Evolutionary conservation across 2,329 filamentous ascomycete species (phyloP).

Genomic region (Fusarium concolor): DNA sequence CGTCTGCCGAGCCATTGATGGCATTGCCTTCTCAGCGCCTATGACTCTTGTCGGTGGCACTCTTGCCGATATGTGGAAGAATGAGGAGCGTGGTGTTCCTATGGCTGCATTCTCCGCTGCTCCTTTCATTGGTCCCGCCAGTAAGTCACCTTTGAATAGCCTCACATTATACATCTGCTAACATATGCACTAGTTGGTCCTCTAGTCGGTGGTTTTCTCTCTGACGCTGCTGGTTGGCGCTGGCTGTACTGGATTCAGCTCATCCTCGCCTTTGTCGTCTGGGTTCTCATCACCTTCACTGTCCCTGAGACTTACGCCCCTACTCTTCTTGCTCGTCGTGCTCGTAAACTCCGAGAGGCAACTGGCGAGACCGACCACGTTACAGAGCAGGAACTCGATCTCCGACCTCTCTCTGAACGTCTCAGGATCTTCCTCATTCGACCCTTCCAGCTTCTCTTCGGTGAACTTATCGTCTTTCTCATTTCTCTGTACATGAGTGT

Average conservation of each 20-base stretch:
- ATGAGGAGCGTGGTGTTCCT: constrained; percentile 84
- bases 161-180: background rate
- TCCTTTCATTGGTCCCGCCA: constrained; percentile 84
- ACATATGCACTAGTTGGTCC: constrained; percentile 65
- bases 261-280: constrained; percentile 77
- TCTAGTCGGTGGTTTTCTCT: constrained; percentile 80
- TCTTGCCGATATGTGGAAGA: constrained; percentile 84
- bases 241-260: constrained; percentile 92
- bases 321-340: constrained; percentile 76
- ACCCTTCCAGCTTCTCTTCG: constrained; percentile 86
- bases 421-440: constrained; percentile 80
- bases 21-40: constrained; percentile 85
- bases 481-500: constrained; percentile 89
- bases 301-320: constrained; percentile 91
- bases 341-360: constrained; percentile 75
- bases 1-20: constrained; percentile 81
- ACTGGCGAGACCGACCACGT: constrained; percentile 76
- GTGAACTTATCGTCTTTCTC: constrained; percentile 86
- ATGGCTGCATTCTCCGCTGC: constrained; percentile 89
- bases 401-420: constrained; percentile 74
- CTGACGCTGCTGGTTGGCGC: constrained; percentile 77
- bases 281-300: constrained; percentile 85
- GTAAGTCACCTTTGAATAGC: constrained; percentile 47
- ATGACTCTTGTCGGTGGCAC: constrained; percentile 90
- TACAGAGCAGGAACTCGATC: constrained; percentile 84